A percentile compares a stretch with the other conserved stretches of the same genome.
These are phyloP conservation scores for Saccharomyces hybrid DNA, from an alignment of 1,139 yeast genomes.

Conservation along the genomic window DNA sequence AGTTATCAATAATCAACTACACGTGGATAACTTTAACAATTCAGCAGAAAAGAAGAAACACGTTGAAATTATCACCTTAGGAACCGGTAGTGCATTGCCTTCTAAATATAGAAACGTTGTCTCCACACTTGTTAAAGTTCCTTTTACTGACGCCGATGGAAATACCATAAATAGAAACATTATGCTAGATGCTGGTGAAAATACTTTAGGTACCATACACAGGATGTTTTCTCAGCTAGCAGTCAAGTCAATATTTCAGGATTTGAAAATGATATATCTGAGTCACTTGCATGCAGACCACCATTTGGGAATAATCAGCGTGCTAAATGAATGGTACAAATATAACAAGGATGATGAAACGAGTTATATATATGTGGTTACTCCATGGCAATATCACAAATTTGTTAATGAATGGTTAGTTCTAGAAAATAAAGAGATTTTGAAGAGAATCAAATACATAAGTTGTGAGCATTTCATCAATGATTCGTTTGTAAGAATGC, in stretches of 20 bases:
- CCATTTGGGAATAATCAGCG: conserved; percentile 72
- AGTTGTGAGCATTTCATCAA: conserved; percentile 59
- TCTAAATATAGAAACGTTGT: conserved; percentile 78
- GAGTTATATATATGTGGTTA: conserved; percentile 46
- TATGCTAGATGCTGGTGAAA: conserved; percentile 89
- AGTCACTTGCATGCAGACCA: conserved; percentile 98
- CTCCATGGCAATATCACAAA: conserved; percentile 68
- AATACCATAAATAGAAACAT: conserved; percentile 38
- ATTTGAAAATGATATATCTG: conserved; percentile 58
- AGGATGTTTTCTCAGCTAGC: conserved; percentile 52
- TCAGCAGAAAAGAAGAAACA: conserved; percentile 34
- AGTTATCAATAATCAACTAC: conserved; percentile 15
- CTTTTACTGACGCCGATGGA: conserved; percentile 35
- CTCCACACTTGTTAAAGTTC: conserved; percentile 67
- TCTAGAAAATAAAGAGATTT: conserved; percentile 41
- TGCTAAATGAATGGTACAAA: conserved; percentile 63
- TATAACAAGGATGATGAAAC: conserved; percentile 27
- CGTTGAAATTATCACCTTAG: conserved; percentile 70
- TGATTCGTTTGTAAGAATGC: conserved; percentile 26
- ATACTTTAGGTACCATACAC: conserved; percentile 65
- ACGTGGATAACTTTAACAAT: conserved; percentile 20
- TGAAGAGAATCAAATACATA: conserved; percentile 45
- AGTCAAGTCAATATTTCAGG: conserved; percentile 37
- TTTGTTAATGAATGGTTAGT: conserved; percentile 68
- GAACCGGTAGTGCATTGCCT: conserved; percentile 94